Evolutionary conservation across 768 basidiomycete genomes (phyloP).

Genomic region (Lactarius quietus): DNA sequence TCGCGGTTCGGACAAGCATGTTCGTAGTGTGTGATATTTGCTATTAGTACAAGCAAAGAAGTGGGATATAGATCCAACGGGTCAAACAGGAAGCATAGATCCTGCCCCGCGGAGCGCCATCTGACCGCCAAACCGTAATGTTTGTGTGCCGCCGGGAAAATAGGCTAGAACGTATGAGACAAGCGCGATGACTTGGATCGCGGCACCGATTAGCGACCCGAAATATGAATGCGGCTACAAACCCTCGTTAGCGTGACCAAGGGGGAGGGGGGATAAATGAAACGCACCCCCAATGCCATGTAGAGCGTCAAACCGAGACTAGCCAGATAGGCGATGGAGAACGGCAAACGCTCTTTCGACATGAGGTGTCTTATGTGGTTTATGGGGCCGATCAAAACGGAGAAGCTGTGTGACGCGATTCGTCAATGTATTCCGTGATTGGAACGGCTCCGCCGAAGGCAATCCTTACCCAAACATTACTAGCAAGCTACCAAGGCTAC

Average conservation of each 20-base stretch:
- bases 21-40: not conserved
- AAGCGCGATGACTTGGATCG: constrained; percentile 82
- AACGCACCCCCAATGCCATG: constrained; percentile 82
- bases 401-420: constrained; percentile 48
- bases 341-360: constrained; percentile 80
- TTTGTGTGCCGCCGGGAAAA: constrained; percentile 88
- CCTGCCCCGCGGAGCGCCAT: constrained; percentile 82
- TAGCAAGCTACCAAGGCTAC: constrained; percentile 79
- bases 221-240: constrained; percentile 76
- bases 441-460: not conserved
- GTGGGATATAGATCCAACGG: constrained; percentile 4
- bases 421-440: not conserved
- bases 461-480: constrained; percentile 89
- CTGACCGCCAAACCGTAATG: constrained; percentile 74
- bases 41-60: constrained; percentile 15
- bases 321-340: constrained; percentile 76
- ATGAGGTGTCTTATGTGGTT: constrained; percentile 88
- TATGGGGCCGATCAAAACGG: constrained; percentile 83
- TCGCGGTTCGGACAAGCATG: not conserved
- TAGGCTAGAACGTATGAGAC: constrained; percentile 90
- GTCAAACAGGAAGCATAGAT: constrained; percentile 73
- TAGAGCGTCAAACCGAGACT: constrained; percentile 87
- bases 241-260: constrained; percentile 6
- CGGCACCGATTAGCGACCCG: constrained; percentile 78
- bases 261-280: not conserved